Conservation (phyloP, 2,329 filamentous ascomycete genomes). For the Purpureocillium lavendulum region DNA sequence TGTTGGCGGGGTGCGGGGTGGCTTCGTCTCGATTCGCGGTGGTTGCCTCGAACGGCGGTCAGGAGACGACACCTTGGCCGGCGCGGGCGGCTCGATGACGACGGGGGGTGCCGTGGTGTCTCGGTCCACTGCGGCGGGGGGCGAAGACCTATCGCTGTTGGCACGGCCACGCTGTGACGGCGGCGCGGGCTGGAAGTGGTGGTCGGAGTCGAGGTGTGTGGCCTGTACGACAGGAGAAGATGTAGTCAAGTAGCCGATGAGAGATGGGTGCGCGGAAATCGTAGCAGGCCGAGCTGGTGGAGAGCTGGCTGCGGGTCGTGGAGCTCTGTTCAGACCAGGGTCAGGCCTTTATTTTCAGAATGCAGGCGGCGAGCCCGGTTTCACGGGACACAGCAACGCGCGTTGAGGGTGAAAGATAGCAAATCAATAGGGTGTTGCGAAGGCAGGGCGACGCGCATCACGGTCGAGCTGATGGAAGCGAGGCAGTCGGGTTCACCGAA, state of each 20-base stretch:
- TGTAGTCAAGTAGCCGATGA: slow-evolving; percentile 59
- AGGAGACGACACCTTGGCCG: slow-evolving; percentile 18
- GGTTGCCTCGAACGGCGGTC: slow-evolving; percentile 18
- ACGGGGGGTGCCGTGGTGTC: slow-evolving; percentile 1
- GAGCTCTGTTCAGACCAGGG: not conserved
- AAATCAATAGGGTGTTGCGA: no score
- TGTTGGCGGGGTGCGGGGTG: slow-evolving; percentile 40
- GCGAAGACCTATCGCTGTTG: slow-evolving; percentile 44
- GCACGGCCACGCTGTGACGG: slow-evolving; percentile 61
- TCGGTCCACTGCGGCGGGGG: not conserved
- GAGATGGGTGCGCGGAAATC: slow-evolving; percentile 51
- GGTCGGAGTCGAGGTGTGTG: slow-evolving; percentile 29
- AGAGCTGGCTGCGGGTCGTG: slow-evolving; percentile 13
- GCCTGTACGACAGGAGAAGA: slow-evolving; percentile 61
- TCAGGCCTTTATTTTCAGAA: not conserved
- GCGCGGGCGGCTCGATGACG: slow-evolving; percentile 19
- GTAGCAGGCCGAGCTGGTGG: slow-evolving; percentile 17
- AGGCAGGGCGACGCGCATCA: no score
- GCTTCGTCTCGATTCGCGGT: slow-evolving; percentile 20
- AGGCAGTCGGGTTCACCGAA: no score
- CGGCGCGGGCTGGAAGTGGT: slow-evolving; percentile 25
- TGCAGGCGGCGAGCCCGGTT: no score
- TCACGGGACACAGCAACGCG: no score
- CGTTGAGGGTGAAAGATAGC: no score
- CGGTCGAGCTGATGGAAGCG: no score